Evolutionary conservation across 2,329 filamentous ascomycete species (phyloP), one percentile per base, ranked within the genome.

Genomic region (Aureobasidium sp.): DNA sequence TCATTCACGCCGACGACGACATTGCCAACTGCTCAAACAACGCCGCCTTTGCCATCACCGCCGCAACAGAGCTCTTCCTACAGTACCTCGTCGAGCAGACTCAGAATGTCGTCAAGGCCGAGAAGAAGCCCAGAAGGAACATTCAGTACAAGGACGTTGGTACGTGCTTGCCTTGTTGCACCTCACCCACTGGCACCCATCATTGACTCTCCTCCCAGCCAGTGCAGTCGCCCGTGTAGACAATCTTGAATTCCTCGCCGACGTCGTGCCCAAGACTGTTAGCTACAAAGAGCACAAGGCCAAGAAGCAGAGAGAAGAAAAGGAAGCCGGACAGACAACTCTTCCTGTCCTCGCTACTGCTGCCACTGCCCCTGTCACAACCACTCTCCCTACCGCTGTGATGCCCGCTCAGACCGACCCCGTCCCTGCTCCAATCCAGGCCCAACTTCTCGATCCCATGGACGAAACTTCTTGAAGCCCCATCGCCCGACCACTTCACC

Each of bases 91-190:
- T 92, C 22, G 84, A 88, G 65, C 89, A 95, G 73, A 87, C 88
- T 29, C 87, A 96, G 73, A 92, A 89, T 70, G 89, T 96, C 70
- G 89, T 92, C 69, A 95, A 94, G 72, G 84, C 91, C 0, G 94
- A 97, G 76, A 85, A 88, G 69, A 97, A 97, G 74, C 93, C 93
- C 6, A 84, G 94, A 62, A 86, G 92, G 64, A 97, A 95, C 71
- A 88, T 99, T 65, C 94, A 97, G 74, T 99, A 99, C 79, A 90
- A 90, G 72, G 94, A 99, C 75, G 82, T 99, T 45, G 88, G 89
- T 91, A 78, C 63, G 81, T 70, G 29, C 9, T 31, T 2, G 6
- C 6, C 25, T 17, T 15, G 7, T 15, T 8, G 1, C 15, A 3
- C 1, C 5, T 7, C 25, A n/a, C 7, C n/a, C 15, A 2, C 8